Conservation (phyloP, 2,329 filamentous ascomycete species). For the Ophioceras dolichostomum region DNA sequence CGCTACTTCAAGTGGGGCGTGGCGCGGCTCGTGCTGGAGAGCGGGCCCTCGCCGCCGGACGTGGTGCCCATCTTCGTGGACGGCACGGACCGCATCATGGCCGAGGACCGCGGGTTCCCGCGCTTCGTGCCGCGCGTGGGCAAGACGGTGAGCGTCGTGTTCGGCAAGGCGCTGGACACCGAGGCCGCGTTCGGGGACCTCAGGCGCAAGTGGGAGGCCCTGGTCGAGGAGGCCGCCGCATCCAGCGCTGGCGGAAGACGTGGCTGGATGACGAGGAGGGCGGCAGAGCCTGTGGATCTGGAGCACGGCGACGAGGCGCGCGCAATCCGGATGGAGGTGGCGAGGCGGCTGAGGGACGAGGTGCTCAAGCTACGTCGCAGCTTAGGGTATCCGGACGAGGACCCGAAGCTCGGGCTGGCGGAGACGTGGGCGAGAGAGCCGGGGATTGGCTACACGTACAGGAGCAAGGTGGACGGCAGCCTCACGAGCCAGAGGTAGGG, state of each 20-base stretch:
- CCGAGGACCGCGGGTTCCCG: slow-evolving; percentile 68
- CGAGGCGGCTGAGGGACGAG: slow-evolving; percentile 63
- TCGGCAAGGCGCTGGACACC: slow-evolving; percentile 66
- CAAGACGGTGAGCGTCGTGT: slow-evolving; percentile 58
- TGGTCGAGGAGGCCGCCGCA: slow-evolving; percentile 34
- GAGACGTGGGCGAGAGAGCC: slow-evolving; percentile 63
- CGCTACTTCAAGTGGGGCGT: slow-evolving; percentile 99
- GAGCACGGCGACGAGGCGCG: slow-evolving; percentile 64
- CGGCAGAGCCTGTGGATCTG: slow-evolving; percentile 29
- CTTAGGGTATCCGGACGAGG: slow-evolving; percentile 67
- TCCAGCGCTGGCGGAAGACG: background rate
- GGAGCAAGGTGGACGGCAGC: slow-evolving; percentile 41
- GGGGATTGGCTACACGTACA: slow-evolving; percentile 28
- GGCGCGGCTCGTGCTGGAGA: slow-evolving; percentile 80
- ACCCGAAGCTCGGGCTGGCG: slow-evolving; percentile 62
- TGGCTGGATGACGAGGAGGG: too few relatives aligned
- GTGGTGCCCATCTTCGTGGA: slow-evolving; percentile 92
- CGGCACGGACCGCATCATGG: slow-evolving; percentile 79
- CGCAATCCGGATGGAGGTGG: slow-evolving; percentile 67
- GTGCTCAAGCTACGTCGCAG: slow-evolving; percentile 65
- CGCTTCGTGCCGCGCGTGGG: slow-evolving; percentile 67
- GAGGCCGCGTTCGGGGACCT: slow-evolving; percentile 69
- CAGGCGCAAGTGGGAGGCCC: slow-evolving; percentile 57
- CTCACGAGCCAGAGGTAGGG: slow-evolving; percentile 23
- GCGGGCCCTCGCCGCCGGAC: slow-evolving; percentile 58